phyloP scores from a whole-genome alignment of 2,329 filamentous ascomycete genomes.

The Pezicula rhizophila region DNA sequence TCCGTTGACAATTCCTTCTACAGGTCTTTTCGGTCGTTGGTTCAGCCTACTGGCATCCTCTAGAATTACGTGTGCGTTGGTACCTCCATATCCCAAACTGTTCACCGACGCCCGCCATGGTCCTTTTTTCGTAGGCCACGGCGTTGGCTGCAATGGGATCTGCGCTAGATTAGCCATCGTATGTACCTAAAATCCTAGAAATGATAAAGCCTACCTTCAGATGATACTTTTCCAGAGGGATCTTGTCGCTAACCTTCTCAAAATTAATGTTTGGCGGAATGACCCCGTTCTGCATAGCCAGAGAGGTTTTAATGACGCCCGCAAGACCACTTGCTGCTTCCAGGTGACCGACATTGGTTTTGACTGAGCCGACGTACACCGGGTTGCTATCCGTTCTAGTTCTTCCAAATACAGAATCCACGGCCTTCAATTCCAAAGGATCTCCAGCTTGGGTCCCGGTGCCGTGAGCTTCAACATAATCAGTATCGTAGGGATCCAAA shows the following conservation, averaged over 20 bases:
- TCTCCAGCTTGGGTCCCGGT: constrained; percentile 24
- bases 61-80: no score
- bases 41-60: background rate
- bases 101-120: no score
- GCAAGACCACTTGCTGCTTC: no score
- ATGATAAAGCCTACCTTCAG: constrained; percentile 6
- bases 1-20: background rate
- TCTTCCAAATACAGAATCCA: constrained; percentile 16
- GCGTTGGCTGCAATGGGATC: background rate
- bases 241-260: no score
- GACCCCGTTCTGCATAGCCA: no score
- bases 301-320: no score
- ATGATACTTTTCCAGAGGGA: no score
- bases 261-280: no score
- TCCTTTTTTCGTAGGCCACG: no score
- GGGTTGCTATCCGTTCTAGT: constrained; percentile 4
- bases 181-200: constrained; percentile 21
- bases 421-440: constrained; percentile 21
- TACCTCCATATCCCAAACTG: no score
- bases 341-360: no score
- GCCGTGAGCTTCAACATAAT: constrained; percentile 9
- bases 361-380: no score
- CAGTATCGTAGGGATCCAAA: constrained; percentile 7
- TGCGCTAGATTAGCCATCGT: constrained; percentile 14
- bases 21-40: background rate